A percentile compares a stretch with the other conserved stretches of the same genome.
Conservation (phyloP, 2,329 filamentous ascomycete species). For the Acephala macrosclerotiorum region DNA sequence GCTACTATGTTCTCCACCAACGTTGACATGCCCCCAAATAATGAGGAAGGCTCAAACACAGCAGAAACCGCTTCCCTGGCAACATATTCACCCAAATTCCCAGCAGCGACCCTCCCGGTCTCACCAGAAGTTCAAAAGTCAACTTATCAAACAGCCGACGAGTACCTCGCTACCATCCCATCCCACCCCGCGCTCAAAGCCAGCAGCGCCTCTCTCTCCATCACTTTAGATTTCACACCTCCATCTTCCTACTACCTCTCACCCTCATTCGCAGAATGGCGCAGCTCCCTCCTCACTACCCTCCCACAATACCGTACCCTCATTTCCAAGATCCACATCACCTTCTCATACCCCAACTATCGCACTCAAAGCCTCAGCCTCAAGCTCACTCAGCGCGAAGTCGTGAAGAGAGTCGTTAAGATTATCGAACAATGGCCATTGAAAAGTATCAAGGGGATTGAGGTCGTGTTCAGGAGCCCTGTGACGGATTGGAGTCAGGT, state of each 20-base stretch:
- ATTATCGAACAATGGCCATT: not conserved
- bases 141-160: no score
- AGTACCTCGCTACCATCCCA: not conserved
- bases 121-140: no score
- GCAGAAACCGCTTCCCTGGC: no score
- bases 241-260: not conserved
- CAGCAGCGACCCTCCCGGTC: no score
- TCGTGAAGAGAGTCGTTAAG: not conserved
- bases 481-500: slow-evolving; percentile 10
- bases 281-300: not conserved
- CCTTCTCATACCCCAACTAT: not conserved
- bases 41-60: no score
- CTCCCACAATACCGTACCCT: not conserved
- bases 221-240: not conserved
- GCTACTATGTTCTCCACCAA: no score
- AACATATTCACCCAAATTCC: no score
- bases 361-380: not conserved
- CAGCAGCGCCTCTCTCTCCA: not conserved
- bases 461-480: not conserved
- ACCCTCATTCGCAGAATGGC: not conserved
- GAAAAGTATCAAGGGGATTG: not conserved
- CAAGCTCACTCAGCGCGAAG: slow-evolving; percentile 9
- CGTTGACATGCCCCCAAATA: no score
- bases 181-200: not conserved
- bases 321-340: not conserved